These are phyloP conservation scores for Aspergillus tubingensis DNA, from an alignment of 2,329 filamentous ascomycete genomes.

Conservation along the genomic window DNA sequence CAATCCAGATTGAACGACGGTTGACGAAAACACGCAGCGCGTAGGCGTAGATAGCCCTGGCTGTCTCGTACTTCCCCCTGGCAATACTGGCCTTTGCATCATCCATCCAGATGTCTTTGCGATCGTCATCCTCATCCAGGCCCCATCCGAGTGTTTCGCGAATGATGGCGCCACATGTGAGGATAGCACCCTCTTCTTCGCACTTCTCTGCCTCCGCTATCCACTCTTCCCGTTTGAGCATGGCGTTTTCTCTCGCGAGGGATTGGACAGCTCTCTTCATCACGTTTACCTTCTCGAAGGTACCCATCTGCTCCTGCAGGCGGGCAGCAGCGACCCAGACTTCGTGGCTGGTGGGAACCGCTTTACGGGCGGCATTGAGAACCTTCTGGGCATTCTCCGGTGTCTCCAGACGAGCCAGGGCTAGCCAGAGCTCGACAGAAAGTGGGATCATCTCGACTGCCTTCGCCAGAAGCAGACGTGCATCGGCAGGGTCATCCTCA, in stretches of 20 bases:
- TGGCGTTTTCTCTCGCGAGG: constrained; percentile 85
- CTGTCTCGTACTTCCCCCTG: constrained; percentile 83
- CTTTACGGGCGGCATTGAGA: constrained; percentile 91
- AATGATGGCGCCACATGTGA: constrained; percentile 88
- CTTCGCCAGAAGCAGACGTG: constrained; percentile 84
- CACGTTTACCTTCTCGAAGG: constrained; percentile 77
- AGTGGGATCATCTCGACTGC: constrained; percentile 93
- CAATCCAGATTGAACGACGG: constrained; percentile 85
- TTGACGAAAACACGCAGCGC: constrained; percentile 86
- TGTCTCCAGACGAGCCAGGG: constrained; percentile 82
- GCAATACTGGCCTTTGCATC: constrained; percentile 82
- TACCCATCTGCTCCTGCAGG: constrained; percentile 85
- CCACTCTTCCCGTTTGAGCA: constrained; percentile 98
- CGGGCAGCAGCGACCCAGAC: constrained; percentile 96
- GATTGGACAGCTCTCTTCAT: constrained; percentile 93
- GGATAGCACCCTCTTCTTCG: constrained; percentile 82
- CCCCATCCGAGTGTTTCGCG: constrained; percentile 90
- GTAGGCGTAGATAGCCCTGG: constrained; percentile 90
- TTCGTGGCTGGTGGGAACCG: constrained; percentile 87
- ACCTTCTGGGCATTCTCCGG: constrained; percentile 93
- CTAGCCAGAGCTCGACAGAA: constrained; percentile 93
- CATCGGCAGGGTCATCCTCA: constrained; percentile 86
- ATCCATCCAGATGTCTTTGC: constrained; percentile 93
- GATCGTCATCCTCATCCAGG: constrained; percentile 92
- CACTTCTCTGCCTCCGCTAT: constrained; percentile 92